Percentiles rank a stretch among this genome's conserved stretches.
phyloP scores from a whole-genome alignment of 768 basidiomycete genomes.

The Macrolepiota fuliginosa region DNA sequence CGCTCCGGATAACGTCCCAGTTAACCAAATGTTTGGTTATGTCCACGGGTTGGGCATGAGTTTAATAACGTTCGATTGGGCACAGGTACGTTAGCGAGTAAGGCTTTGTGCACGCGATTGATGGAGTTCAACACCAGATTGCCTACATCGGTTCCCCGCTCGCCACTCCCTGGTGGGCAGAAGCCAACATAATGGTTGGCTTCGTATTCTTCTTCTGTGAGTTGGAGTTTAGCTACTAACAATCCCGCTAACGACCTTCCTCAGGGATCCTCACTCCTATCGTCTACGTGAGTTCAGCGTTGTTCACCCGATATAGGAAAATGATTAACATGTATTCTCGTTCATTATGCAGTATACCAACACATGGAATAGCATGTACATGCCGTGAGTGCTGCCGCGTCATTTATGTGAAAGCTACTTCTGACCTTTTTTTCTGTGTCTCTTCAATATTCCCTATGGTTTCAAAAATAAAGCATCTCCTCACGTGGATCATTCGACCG shows the following conservation, averaged over 20 bases:
- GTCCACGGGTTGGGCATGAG: conserved; percentile 65
- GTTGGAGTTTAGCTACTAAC: conserved; percentile 11
- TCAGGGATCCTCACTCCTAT: conserved; percentile 57
- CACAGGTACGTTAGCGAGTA: conserved; percentile 44
- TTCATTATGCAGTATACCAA: conserved; percentile 50
- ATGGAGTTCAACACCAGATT: conserved; percentile 30
- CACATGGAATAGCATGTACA: conserved; percentile 48
- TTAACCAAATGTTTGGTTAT: conserved; percentile 79
- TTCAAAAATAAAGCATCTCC: conserved; percentile 40
- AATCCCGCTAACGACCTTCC: not conserved
- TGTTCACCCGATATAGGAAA: conserved; percentile 6
- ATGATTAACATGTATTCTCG: conserved; percentile 1
- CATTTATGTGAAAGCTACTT: not conserved
- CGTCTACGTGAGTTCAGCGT: conserved; percentile 42
- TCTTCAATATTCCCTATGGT: not conserved
- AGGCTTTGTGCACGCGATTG: not conserved
- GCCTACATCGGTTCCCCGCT: conserved; percentile 71
- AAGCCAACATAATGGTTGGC: conserved; percentile 62
- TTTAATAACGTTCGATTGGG: conserved; percentile 80
- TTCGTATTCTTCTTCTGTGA: conserved; percentile 69
- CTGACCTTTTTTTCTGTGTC: not conserved
- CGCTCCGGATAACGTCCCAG: conserved; percentile 58
- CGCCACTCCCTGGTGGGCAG: conserved; percentile 82
- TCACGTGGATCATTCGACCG: conserved; percentile 68
- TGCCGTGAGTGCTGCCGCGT: no score